phyloP scores from a whole-genome alignment of 306 rosid species.

The Pterocarpus macrocarpus region DNA sequence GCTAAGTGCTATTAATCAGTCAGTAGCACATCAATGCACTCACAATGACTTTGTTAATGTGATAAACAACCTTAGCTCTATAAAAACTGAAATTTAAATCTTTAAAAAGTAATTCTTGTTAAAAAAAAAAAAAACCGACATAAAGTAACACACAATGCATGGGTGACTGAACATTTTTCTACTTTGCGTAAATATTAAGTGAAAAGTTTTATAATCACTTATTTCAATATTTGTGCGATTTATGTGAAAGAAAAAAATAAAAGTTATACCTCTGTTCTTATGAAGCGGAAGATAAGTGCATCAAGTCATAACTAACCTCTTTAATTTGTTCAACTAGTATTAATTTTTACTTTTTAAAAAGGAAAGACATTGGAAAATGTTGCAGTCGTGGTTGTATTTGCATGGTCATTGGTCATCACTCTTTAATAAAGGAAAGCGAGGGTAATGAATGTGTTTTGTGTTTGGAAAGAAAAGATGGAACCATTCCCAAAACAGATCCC shows the following conservation, averaged over 20 bases:
- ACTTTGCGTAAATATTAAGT: not conserved
- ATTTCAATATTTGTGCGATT: not conserved
- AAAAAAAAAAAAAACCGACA: not conserved
- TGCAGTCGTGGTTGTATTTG: slow-evolving; percentile 14
- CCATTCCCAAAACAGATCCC: slow-evolving; percentile 68
- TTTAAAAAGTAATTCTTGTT: not conserved
- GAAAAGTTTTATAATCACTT: not conserved
- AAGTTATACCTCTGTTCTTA: not conserved
- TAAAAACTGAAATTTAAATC: no score
- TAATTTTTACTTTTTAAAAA: not conserved
- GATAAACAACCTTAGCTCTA: not conserved
- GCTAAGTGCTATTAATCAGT: not conserved
- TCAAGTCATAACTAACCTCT: not conserved
- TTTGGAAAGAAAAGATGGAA: slow-evolving; percentile 39
- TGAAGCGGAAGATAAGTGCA: not conserved
- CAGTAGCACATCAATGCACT: not conserved
- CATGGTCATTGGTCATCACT: slow-evolving; percentile 16
- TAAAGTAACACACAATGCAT: not conserved
- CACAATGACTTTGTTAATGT: not conserved
- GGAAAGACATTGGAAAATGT: slow-evolving; percentile 32
- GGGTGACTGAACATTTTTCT: not conserved
- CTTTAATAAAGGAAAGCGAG: slow-evolving; percentile 36
- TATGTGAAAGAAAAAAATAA: not conserved
- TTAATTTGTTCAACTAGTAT: not conserved
- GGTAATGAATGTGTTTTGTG: slow-evolving; percentile 40